These are phyloP conservation scores for Aspergillus sclerotioniger DNA, from an alignment of 495 filamentous ascomycete species.

Conservation along the genomic window DNA sequence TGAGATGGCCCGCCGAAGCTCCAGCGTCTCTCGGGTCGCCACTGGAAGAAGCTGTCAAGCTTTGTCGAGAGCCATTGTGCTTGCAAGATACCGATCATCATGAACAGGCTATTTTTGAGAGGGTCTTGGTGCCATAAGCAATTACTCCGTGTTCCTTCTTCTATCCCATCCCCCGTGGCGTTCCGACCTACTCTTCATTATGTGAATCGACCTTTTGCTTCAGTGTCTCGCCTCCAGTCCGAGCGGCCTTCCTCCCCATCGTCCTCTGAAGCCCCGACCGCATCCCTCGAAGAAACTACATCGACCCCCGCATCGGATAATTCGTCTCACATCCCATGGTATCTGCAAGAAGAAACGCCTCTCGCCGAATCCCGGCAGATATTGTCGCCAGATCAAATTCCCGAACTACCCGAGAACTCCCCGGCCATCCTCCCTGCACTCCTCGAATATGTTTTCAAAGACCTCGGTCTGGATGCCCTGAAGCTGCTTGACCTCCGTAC, in stretches of 20 bases:
- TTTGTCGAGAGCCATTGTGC: too few relatives aligned
- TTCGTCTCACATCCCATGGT: slow-evolving; percentile 67
- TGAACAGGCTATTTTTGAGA: too few relatives aligned
- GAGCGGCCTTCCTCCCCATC: slow-evolving; percentile 16
- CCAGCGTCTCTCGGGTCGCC: too few relatives aligned
- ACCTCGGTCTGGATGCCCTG: slow-evolving; percentile 79
- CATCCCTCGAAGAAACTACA: slow-evolving; percentile 8
- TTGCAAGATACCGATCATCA: too few relatives aligned
- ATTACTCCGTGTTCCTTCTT: too few relatives aligned
- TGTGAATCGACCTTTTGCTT: slow-evolving; percentile 28
- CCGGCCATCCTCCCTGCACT: slow-evolving; percentile 71
- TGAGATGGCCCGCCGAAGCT: too few relatives aligned
- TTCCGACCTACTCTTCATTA: too few relatives aligned
- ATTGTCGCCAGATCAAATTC: slow-evolving; percentile 56
- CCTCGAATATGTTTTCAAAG: slow-evolving; percentile 73
- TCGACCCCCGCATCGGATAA: slow-evolving; percentile 1
- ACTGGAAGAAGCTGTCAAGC: too few relatives aligned
- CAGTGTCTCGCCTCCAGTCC: slow-evolving; percentile 20
- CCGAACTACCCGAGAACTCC: slow-evolving; percentile 69
- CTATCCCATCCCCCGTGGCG: too few relatives aligned
- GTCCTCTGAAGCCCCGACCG: slow-evolving; percentile 10
- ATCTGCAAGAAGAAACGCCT: slow-evolving; percentile 70
- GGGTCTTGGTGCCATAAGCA: too few relatives aligned
- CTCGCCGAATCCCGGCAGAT: slow-evolving; percentile 48
- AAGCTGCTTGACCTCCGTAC: slow-evolving; percentile 75